Percentiles rank a stretch among this genome's conserved stretches.
These are phyloP conservation scores for Lactifluus hygrophoroides DNA, from an alignment of 768 basidiomycete species.

Conservation along the genomic window DNA sequence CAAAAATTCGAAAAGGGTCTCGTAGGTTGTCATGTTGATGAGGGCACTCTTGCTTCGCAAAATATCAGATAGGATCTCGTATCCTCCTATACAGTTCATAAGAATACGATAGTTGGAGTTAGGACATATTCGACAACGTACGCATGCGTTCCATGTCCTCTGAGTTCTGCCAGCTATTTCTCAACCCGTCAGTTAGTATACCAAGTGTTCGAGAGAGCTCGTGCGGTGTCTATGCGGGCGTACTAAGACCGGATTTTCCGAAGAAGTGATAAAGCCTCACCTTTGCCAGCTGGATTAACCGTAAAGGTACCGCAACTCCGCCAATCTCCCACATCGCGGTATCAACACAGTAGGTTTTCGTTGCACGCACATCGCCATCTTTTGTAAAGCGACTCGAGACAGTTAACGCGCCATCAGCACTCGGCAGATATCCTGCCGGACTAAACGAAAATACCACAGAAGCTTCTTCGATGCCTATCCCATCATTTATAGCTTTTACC, in stretches of 20 bases:
- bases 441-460: slow-evolving; percentile 34
- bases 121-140: slow-evolving; percentile 33
- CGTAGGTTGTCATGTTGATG: slow-evolving; percentile 74
- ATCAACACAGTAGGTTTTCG: slow-evolving; percentile 61
- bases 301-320: slow-evolving; percentile 64
- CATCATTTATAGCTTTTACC: slow-evolving; percentile 43
- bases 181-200: slow-evolving; percentile 67
- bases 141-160: slow-evolving; percentile 90
- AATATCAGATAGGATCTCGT: slow-evolving; percentile 74
- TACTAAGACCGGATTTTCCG: background rate
- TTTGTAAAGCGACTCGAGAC: slow-evolving; percentile 14
- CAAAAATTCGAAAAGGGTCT: slow-evolving; percentile 77
- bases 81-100: slow-evolving; percentile 52
- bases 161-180: slow-evolving; percentile 85
- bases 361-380: slow-evolving; percentile 49
- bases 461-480: slow-evolving; percentile 35
- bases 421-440: slow-evolving; percentile 24
- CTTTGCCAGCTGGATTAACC: slow-evolving; percentile 67
- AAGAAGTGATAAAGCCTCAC: slow-evolving; percentile 31
- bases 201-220: slow-evolving; percentile 67
- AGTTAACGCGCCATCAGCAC: slow-evolving; percentile 5
- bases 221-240: slow-evolving; percentile 48
- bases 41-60: slow-evolving; percentile 62
- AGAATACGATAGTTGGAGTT: background rate
- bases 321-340: slow-evolving; percentile 75